Evolutionary conservation across 257 asterid species (phyloP).

Genomic region (Nicotiana otophora): DNA sequence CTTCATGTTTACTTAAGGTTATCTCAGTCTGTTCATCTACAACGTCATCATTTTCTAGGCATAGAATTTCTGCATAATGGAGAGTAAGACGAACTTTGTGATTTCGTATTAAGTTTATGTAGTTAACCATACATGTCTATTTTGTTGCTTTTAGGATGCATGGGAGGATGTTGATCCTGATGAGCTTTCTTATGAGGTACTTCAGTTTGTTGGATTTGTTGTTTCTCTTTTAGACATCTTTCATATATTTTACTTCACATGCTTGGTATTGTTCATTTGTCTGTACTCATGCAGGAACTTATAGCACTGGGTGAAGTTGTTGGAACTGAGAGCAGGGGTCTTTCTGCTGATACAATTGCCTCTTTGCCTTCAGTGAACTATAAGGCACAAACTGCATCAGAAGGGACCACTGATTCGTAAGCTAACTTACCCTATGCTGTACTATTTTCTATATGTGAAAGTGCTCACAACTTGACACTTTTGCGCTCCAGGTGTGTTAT

Average conservation of each 20-base stretch:
- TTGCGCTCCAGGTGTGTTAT: conserved; percentile 65
- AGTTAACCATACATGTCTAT: neutral
- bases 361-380: conserved; percentile 69
- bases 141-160: conserved; percentile 43
- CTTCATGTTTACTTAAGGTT: neutral
- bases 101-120: neutral
- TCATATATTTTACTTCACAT: neutral
- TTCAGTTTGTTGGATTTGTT: neutral
- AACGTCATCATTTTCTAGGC: neutral
- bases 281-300: conserved; percentile 52
- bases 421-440: conserved; percentile 25
- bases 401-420: conserved; percentile 74
- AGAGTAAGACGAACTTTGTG: neutral
- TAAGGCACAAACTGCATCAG: conserved; percentile 48
- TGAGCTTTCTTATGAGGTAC: conserved; percentile 87
- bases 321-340: conserved; percentile 96
- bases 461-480: neutral
- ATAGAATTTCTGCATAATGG: neutral
- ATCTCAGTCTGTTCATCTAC: neutral
- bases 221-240: neutral
- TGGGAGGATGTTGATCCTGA: conserved; percentile 96
- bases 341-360: conserved; percentile 76
- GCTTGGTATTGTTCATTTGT: neutral
- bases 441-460: neutral
- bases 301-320: conserved; percentile 90